Conservation (phyloP, 495 filamentous ascomycete species). For the Lasiosphaeriaceae sp. region DNA sequence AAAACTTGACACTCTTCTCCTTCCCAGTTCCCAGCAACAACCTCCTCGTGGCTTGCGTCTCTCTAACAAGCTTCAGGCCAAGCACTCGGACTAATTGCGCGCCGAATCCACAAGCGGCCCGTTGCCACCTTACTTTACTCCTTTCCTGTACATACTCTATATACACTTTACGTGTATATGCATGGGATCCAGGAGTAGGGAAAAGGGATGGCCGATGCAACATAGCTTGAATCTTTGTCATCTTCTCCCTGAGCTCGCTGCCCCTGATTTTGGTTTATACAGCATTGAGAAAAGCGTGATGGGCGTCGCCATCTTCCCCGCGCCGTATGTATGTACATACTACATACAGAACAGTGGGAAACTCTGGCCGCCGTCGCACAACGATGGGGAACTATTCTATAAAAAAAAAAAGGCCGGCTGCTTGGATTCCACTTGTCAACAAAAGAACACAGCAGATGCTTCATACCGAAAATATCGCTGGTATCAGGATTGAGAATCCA, state of each 20-base stretch:
- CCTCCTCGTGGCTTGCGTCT: not conserved
- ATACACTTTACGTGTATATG: not conserved
- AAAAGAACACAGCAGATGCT: no score
- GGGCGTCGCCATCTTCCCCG: not conserved
- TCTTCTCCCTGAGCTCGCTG: not conserved
- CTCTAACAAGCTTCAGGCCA: not conserved
- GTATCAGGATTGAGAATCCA: no score
- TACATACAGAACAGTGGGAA: no score
- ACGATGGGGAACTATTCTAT: no score
- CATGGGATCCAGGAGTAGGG: not conserved
- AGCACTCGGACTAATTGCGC: not conserved
- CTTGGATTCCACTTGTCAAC: no score
- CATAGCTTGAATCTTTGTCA: not conserved
- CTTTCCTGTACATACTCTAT: not conserved
- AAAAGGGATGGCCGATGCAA: not conserved
- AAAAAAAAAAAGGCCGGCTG: no score
- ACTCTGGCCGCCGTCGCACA: no score
- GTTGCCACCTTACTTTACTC: not conserved
- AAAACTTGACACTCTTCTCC: slow-evolving; percentile 28
- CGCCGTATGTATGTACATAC: not conserved
- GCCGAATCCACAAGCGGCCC: not conserved
- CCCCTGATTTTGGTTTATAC: not conserved
- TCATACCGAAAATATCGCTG: no score
- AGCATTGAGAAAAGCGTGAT: not conserved
- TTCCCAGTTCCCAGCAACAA: no score